phyloP scores from a whole-genome alignment of 2,329 filamentous ascomycete genomes.

The Stemphylium lycopersici region DNA sequence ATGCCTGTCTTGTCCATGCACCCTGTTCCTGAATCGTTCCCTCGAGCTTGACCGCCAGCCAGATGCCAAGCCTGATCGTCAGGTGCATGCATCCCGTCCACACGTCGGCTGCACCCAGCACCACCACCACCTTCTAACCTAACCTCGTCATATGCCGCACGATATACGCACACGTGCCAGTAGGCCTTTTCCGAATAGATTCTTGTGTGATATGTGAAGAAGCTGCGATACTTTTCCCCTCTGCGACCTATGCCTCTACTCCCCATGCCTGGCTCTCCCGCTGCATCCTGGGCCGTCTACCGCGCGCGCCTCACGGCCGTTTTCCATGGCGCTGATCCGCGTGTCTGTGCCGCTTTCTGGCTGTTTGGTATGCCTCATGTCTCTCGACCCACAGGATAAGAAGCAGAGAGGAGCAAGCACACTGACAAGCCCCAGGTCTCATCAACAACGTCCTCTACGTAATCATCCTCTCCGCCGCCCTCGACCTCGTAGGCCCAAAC shows the following conservation, averaged over 20 bases:
- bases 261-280: conserved; percentile 63
- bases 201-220: conserved; percentile 7
- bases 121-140: background rate
- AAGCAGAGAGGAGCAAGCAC: background rate
- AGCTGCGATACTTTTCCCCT: conserved; percentile 4
- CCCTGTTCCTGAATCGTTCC: conserved; percentile 16
- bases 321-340: conserved; percentile 70
- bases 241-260: conserved; percentile 46
- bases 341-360: conserved; percentile 86
- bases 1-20: conserved; percentile 11
- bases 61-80: conserved; percentile 12
- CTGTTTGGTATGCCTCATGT: conserved; percentile 71
- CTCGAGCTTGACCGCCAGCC: conserved; percentile 2
- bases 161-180: background rate
- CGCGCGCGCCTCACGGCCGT: conserved; percentile 67
- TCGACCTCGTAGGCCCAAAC: conserved; percentile 86
- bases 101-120: background rate
- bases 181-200: background rate
- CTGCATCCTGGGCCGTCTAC: conserved; percentile 76
- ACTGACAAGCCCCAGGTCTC: conserved; percentile 62
- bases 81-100: conserved; percentile 7
- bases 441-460: conserved; percentile 99
- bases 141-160: conserved; percentile 4
- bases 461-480: conserved; percentile 91
- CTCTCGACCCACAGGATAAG: background rate